Percentiles rank a stretch among this genome's conserved stretches.
Evolutionary conservation across 2,329 filamentous ascomycete genomes (phyloP).

Genomic region (Blastomyces silverae): DNA sequence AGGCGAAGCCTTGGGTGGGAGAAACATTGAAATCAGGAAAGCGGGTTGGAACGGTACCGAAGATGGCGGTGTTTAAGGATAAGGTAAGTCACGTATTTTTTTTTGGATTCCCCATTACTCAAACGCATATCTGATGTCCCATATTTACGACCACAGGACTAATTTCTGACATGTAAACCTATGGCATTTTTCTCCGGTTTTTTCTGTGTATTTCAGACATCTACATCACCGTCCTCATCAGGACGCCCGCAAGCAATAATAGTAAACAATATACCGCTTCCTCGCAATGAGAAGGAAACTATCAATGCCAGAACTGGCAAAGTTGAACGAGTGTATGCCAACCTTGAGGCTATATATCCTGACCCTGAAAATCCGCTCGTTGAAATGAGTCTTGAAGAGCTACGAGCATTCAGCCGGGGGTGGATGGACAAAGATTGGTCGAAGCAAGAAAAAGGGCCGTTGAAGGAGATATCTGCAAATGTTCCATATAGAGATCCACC

Average conservation of each 20-base stretch:
- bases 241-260: constrained; percentile 34
- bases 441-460: constrained; percentile 42
- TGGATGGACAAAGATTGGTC: constrained; percentile 53
- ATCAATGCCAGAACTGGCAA: constrained; percentile 76
- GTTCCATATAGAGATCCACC: constrained; percentile 23
- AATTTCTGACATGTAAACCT: constrained; percentile 55
- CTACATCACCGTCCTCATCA: constrained; percentile 38
- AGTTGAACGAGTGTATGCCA: constrained; percentile 78
- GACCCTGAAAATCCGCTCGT: constrained; percentile 61
- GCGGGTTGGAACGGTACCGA: constrained; percentile 66
- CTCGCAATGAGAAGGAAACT: constrained; percentile 68
- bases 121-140: constrained; percentile 40
- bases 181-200: constrained; percentile 37
- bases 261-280: constrained; percentile 51
- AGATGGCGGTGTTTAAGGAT: constrained; percentile 93
- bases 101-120: constrained; percentile 35
- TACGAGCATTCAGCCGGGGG: constrained; percentile 71
- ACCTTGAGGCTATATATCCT: constrained; percentile 79
- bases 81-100: constrained; percentile 62
- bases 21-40: constrained; percentile 84
- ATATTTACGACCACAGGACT: constrained; percentile 93
- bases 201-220: constrained; percentile 44
- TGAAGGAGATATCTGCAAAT: constrained; percentile 48
- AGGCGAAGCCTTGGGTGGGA: constrained; percentile 83
- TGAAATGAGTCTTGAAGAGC: constrained; percentile 86